Evolutionary conservation across 768 basidiomycete species (phyloP), one percentile per base, ranked within the genome.

Genomic region (Pilatotrama ljubarskyi): DNA sequence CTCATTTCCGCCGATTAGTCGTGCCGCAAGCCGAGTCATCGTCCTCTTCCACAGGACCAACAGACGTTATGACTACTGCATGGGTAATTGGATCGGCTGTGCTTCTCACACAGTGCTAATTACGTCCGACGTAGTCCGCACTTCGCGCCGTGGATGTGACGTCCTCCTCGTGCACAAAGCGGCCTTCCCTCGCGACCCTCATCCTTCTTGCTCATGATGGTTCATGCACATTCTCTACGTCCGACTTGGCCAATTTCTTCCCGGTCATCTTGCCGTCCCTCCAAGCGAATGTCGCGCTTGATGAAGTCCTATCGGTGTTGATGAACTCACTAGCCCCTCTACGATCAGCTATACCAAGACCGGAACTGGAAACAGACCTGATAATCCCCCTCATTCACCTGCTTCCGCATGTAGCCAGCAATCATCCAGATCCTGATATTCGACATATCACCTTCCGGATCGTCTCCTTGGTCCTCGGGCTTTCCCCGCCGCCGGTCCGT

Each of bases 371-470:
- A 2, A 72, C 77, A 5, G 83, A 86, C 2, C 68, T 84, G 1
- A 70, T 80, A 5, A 65, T 75, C 4, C 79, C 84, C 2, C 76
- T 90, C 1, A 77, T 77, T 40, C 75, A 77, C 5, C 64, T 84
- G 9, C 71, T 91, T 26, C 80, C 85, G 0, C 73, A 78, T 2
- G 65, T 90, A 29, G 84, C 86, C 13, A 84, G 86, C 65, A 78
- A 76, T 2, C 87, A 91, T 66, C 80, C 85, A 3, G 82, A 89
- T 56, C 72, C 86, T 2, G 67, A 75, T 36, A 74, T 79, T 22
- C 80, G 90, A 18, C 84, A 89, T 62, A 77, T 86, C 57, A 75
- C 79, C 6, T 86, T 88, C 70, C 84, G 87, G 3, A 71, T 85
- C 24, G 72, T 91, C 9, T 81, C 84, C 0, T 72, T 80, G 40